Evolutionary conservation across 192 early-diverging fungal species (phyloP).

Genomic region (Coemansia aciculifera): DNA sequence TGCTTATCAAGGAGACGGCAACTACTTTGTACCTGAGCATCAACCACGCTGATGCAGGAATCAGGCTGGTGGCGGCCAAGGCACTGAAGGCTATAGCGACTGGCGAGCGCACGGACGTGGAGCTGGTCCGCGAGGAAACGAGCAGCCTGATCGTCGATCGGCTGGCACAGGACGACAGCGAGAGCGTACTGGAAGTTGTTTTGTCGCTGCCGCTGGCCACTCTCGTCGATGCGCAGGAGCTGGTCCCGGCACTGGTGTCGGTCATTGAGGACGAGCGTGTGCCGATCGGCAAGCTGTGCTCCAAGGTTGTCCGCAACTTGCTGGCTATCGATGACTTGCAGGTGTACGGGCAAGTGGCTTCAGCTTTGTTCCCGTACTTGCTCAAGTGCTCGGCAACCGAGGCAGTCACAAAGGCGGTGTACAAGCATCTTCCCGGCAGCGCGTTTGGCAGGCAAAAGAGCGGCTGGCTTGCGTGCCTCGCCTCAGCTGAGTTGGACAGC

Average conservation of each 20-base stretch:
- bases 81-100: slow-evolving; percentile 61
- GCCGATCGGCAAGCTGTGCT: slow-evolving; percentile 9
- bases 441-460: slow-evolving; percentile 9
- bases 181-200: slow-evolving; percentile 24
- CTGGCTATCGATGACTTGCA: slow-evolving; percentile 20
- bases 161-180: slow-evolving; percentile 40
- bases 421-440: slow-evolving; percentile 3
- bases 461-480: slow-evolving; percentile 35
- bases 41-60: slow-evolving; percentile 66
- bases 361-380: slow-evolving; percentile 8
- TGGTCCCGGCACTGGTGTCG: slow-evolving; percentile 24
- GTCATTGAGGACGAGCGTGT: slow-evolving; percentile 30
- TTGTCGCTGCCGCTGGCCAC: slow-evolving; percentile 25
- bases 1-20: slow-evolving; percentile 64
- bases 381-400: not conserved
- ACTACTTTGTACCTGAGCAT: slow-evolving; percentile 84
- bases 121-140: slow-evolving; percentile 19
- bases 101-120: slow-evolving; percentile 37
- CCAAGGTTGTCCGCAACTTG: slow-evolving; percentile 11
- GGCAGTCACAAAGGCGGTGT: slow-evolving; percentile 17
- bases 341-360: not conserved
- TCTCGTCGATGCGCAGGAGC: slow-evolving; percentile 7
- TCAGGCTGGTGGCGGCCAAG: slow-evolving; percentile 71
- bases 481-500: not conserved
- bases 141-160: slow-evolving; percentile 26